Percentiles rank a stretch among this genome's conserved stretches.
Conservation (phyloP, 257 asterid genomes). For the Paulownia fortunei region DNA sequence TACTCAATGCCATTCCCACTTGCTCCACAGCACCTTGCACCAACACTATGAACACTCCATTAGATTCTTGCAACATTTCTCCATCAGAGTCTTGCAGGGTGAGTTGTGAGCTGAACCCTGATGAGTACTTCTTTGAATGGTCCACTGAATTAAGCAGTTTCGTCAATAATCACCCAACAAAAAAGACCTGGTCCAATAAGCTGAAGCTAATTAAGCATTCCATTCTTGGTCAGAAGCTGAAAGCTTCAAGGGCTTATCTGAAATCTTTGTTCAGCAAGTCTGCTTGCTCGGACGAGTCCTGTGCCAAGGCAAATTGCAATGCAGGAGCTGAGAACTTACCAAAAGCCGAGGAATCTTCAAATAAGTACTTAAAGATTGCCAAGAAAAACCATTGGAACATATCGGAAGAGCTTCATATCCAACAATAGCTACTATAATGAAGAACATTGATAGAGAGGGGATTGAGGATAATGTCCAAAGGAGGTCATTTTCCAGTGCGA, state of each 20-base stretch:
- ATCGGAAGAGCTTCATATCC: conserved; percentile 46
- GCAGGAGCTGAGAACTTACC: conserved; percentile 16
- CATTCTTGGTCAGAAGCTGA: conserved; percentile 42
- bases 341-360: conserved; percentile 17
- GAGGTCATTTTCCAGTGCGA: conserved; percentile 78
- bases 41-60: conserved; percentile 45
- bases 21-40: conserved; percentile 49
- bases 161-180: conserved; percentile 37
- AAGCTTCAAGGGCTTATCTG: conserved; percentile 42
- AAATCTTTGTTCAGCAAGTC: conserved; percentile 40
- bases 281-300: conserved; percentile 17
- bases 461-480: conserved; percentile 49
- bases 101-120: conserved; percentile 76
- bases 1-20: conserved; percentile 29
- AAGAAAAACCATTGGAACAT: conserved; percentile 43
- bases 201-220: too few relatives aligned
- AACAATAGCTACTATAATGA: conserved; percentile 51
- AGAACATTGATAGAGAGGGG: conserved; percentile 42
- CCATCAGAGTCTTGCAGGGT: conserved; percentile 81
- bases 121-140: conserved; percentile 75
- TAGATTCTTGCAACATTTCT: conserved; percentile 59
- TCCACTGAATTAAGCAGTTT: conserved; percentile 62
- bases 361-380: conserved; percentile 34
- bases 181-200: conserved; percentile 50
- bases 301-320: background rate